Base-by-base conservation (phyloP, 2,329 filamentous ascomycete genomes). In the Leptographium lundbergii region DNA sequence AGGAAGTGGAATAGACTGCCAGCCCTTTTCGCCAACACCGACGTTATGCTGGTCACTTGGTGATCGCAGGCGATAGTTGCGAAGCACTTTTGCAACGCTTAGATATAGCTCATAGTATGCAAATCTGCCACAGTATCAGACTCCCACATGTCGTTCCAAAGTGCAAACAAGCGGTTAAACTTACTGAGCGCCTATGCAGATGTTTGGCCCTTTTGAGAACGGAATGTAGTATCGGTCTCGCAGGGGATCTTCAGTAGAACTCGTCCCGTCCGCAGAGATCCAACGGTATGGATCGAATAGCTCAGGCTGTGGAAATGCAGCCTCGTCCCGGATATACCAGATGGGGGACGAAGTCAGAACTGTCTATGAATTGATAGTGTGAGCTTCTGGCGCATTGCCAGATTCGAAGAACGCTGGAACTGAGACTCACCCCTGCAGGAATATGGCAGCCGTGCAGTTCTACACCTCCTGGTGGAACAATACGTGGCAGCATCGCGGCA, bases 141-240 rank as follows among this genome's bases (percentile, higher is more conserved):
- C 17, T 9, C 13, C 14, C 13, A 3, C 19, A 45, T 6, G 17
- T 3, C 19, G 6, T 9, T 7, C 19, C 42, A n/a, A n/a, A 45
- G 42, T 22, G 19, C 42, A 45, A 6, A 45, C 17, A 22, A 22
- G 42, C 42, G 6, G 17, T 6, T 45, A 3, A 14, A 59, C 59
- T 4, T 50, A 61, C 59, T 61, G 56, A 3, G 51, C 56, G 7
- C 60, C 60, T 7, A 61, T 61, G 39, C 60, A 61, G 22, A 61
- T 39, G 27, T 61, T 61, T 6, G 58, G 24, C 2, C 60, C 60
- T 54, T 61, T 61, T 14, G 58, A 60, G 24, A 60, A 61, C 2
- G 60, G 60, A 11, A 61, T 60, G 48, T 61, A 61, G 48, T 42
- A 60, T 6, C 47, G 57, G 25, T 60, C 60, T 9, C 58, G 60